Evolutionary conservation across 2,329 filamentous ascomycete genomes (phyloP), one percentile per base, ranked within the genome.

Genomic region (Xylariomycetidae sp.): DNA sequence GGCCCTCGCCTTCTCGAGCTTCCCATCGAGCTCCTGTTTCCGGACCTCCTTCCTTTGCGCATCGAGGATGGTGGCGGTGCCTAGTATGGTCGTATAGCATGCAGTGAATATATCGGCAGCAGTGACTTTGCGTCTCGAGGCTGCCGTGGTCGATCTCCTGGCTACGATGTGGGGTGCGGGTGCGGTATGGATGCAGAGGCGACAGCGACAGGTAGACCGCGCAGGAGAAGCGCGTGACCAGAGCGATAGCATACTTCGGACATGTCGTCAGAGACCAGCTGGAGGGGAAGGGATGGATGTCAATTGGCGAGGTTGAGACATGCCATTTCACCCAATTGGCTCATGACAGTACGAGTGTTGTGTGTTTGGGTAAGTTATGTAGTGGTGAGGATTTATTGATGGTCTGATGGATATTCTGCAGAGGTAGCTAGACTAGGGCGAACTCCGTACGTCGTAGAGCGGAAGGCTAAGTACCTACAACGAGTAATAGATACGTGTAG

Each of bases 81-180:
- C 80, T 49, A 85, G 74, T 34, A 82, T 72, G 20, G 78, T 75
- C 16, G 81, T 81, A 51, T 85, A 86, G 54, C 72, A 74, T 25
- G 82, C 74, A 16, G 81, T 85, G 51, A 82, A 69, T 39, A 80
- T 43, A 59, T 79, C 64, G 58, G 70, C 61, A 49, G 67, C 57
- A 25, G 65, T 66, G 27, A 69, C 57, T 44, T 69, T 70, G 34
- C 71, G 69, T 48, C 66, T 68, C 32, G 67, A 56, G 19, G 67
- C 61, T 15, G 66, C 62, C 25, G 69, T 70, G 27, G 74, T 70
- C 34, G 68, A 58, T 50, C 68, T 70, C 37, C 72, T 69, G 39
- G 69, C 62, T 40, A 76, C 49, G 27, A 63, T 58, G 39, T 66
- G 59, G 39, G 64, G 63, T 37, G 70, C 54, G 33, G 64, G 62